phyloP scores from a whole-genome alignment of 2,329 filamentous ascomycete genomes.

The Arthrobotrys conoides region DNA sequence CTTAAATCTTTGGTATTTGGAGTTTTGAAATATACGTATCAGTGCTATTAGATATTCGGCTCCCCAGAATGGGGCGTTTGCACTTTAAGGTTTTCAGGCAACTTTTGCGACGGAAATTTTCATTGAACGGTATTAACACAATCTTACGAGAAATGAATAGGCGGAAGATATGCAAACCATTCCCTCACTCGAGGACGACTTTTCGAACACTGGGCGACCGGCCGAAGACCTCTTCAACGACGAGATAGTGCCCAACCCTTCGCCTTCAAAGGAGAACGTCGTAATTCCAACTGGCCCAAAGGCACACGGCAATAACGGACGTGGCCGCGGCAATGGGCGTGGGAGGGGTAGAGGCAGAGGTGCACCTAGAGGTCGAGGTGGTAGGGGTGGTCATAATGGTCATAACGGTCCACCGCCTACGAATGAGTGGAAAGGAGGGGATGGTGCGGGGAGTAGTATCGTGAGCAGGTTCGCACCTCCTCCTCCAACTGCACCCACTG shows the following conservation, averaged over 20 bases:
- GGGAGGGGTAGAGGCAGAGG: conserved; percentile 45
- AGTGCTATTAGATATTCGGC: too few species aligned
- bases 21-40: neutral
- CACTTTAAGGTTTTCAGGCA: conserved; percentile 10
- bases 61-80: neutral
- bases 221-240: conserved; percentile 64
- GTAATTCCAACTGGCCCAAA: conserved; percentile 56
- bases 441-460: conserved; percentile 34
- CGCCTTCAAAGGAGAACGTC: conserved; percentile 58
- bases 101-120: conserved; percentile 1
- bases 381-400: conserved; percentile 39
- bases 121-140: neutral
- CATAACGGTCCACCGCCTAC: conserved; percentile 4
- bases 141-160: conserved; percentile 17
- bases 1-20: neutral
- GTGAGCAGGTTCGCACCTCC: conserved; percentile 42
- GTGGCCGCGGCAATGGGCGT: conserved; percentile 41
- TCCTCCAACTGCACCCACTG: conserved; percentile 40
- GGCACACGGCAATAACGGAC: conserved; percentile 57
- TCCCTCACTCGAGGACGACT: conserved; percentile 62
- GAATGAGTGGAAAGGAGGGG: conserved; percentile 41
- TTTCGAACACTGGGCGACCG: conserved; percentile 63
- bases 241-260: conserved; percentile 62
- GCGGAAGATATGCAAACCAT: conserved; percentile 50
- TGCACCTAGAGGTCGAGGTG: conserved; percentile 19